Base-by-base conservation (phyloP, 2,329 filamentous ascomycete genomes). In the Penicillium sp. region DNA sequence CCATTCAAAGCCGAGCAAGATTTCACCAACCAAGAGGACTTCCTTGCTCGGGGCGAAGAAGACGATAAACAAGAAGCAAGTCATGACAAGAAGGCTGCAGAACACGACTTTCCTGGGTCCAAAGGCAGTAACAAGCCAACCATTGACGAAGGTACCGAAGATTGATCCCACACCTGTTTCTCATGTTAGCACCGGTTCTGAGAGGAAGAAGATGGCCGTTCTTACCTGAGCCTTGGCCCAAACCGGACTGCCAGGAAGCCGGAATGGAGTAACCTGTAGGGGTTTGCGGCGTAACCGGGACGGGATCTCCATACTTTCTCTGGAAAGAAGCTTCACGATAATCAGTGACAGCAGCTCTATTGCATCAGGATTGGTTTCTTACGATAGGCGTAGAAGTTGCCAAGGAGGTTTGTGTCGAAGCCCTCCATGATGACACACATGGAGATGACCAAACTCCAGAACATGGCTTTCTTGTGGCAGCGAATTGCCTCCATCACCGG, bases 1-100 rank as follows among this genome's bases (percentile, higher is more conserved):
- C 41, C 41, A 44, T 4, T 73, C 74, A 37, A 78, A 68, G 24
- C 75, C 75, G 31, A 68, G 73, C 7, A 78, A 62, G 19, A 77
- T 64, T 53, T 74, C 68, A 10, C 71, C 73, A 11, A 70, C 70
- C 13, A 75, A 63, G 22, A 76, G 61, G 50, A 68, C 68, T 4
- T 60, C 58, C 47, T 78, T 59, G 53, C 68, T 73, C 18, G 69
- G 62, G 2, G 76, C 74, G 54, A 78, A 78, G 66, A 78, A 78
- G 7, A 68, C 65, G 37, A 77, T 65, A 65, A 77, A 78, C 46
- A 71, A 65, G 55, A 64, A 63, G 27, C 60, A 61, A 22, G 59
- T 61, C 47, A 68, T 44, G 27, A 44, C 41, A 10, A 22, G 16
- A 9, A 44, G 41, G 6, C 13, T 27, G 22, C 14, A 44, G 16